Evolutionary conservation across 495 filamentous ascomycete species (phyloP), one percentile per base, ranked within the genome.

Genomic region (Neurospora sp.): DNA sequence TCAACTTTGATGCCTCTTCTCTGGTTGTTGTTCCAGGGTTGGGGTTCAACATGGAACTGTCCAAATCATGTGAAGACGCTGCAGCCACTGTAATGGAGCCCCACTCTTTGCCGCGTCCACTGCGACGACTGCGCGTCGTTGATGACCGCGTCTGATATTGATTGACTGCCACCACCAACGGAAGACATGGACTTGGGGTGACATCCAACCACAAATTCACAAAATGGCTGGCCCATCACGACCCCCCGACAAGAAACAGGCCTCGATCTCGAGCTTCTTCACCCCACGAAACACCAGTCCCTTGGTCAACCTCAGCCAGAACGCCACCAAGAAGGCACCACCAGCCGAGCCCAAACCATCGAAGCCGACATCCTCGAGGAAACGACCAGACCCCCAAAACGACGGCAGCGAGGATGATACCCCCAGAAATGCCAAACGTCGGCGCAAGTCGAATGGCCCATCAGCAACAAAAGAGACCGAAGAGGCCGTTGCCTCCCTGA

Each of bases 231-330:
- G 79, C 10, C 75, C 81, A 39, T 73, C 82, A 1, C 82, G 82
- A 37, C 66, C 80, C 2, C 69, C 80, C 71, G 79, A 74, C 9
- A 90, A 91, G 81, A 93, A 91, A 77, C 93, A 97, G 79, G 88
- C 91, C 73, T 92, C 92, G 6, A 90, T 97, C 70, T 94, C 93
- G 1, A 94, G 88, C 80, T 97, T 97, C 84, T 97, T 97, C 80
- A 88, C 88, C 4, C 89, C 88, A 37, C 92, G 88, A 77, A 83
- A 91, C 8, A 76, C 81, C 75, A 81, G 81, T 78, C 79, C 78
- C 54, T 70, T 78, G 72, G 54, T 66, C 27, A 66, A 31, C 54
- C 54, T 37, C 54, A 78, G 71, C 69, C 74, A 77, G 74, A 39
- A 74, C 38, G 69, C 77, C 71, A 54, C 72, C 35, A 74, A 70